Conservation (phyloP, 2,329 filamentous ascomycete species). For the Aspergillus arachidicola region DNA sequence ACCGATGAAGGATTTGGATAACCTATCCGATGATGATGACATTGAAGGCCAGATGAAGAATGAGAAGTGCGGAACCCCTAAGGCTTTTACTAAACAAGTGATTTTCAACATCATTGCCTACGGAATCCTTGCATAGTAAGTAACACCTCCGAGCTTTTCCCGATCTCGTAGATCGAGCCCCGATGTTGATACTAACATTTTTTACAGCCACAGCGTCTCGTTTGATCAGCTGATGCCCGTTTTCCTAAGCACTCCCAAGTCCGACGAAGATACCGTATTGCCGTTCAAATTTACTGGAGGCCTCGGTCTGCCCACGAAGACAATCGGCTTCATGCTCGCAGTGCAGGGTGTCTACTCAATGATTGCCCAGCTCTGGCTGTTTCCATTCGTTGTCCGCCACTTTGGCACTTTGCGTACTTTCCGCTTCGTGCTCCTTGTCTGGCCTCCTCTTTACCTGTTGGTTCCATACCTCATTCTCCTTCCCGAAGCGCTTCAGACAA, state of each 20-base stretch:
- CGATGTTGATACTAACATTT: slow-evolving; percentile 52
- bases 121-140: slow-evolving; percentile 92
- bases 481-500: slow-evolving; percentile 69
- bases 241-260: slow-evolving; percentile 73
- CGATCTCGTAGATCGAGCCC: not conserved
- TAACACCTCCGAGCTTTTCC: slow-evolving; percentile 29
- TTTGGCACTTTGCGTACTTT: slow-evolving; percentile 82
- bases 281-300: slow-evolving; percentile 90
- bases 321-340: slow-evolving; percentile 85
- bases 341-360: slow-evolving; percentile 89
- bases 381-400: slow-evolving; percentile 73
- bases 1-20: slow-evolving; percentile 33
- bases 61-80: slow-evolving; percentile 48
- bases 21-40: slow-evolving; percentile 41
- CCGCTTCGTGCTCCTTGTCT: slow-evolving; percentile 75
- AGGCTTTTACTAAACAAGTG: slow-evolving; percentile 81
- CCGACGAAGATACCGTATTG: slow-evolving; percentile 57
- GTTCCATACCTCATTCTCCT: slow-evolving; percentile 89
- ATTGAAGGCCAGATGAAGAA: slow-evolving; percentile 45
- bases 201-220: slow-evolving; percentile 84
- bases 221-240: slow-evolving; percentile 93
- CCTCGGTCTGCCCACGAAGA: slow-evolving; percentile 78
- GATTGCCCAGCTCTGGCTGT: slow-evolving; percentile 79
- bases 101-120: slow-evolving; percentile 86
- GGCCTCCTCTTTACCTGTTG: slow-evolving; percentile 83